phyloP scores from a whole-genome alignment of 768 basidiomycete genomes.

The Leccinum arenicola region DNA sequence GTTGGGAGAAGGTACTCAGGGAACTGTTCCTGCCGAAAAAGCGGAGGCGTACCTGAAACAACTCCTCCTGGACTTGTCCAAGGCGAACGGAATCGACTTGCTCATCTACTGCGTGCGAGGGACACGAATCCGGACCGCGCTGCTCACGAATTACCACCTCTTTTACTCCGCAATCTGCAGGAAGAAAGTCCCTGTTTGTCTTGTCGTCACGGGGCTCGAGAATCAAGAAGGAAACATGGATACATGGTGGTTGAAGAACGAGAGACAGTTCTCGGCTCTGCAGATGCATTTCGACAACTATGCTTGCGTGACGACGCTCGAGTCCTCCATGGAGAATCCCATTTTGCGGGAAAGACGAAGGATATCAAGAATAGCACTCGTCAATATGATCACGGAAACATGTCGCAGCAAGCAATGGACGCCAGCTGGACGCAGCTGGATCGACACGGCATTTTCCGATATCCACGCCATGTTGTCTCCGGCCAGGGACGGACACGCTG shows the following conservation, averaged over 20 bases:
- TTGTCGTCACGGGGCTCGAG: constrained; percentile 41
- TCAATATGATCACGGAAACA: constrained; percentile 18
- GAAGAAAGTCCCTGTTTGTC: constrained; percentile 36
- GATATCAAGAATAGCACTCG: constrained; percentile 21
- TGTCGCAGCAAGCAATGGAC: constrained; percentile 25
- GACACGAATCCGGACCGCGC: constrained; percentile 15
- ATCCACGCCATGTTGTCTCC: constrained; percentile 18
- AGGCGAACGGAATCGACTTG: constrained; percentile 17
- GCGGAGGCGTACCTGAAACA: constrained; percentile 29
- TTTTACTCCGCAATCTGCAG: constrained; percentile 40
- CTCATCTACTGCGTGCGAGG: constrained; percentile 31
- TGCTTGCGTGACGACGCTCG: constrained; percentile 39
- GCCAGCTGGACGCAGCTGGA: constrained; percentile 23
- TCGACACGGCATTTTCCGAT: constrained; percentile 20
- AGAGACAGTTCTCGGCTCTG: constrained; percentile 23
- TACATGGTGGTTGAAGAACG: constrained; percentile 31
- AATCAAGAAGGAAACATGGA: constrained; percentile 30
- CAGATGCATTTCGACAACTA: constrained; percentile 34
- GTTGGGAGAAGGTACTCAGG: constrained; percentile 23
- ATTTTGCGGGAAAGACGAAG: constrained; percentile 14
- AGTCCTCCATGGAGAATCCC: constrained; percentile 5
- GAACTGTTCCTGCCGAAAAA: constrained; percentile 20
- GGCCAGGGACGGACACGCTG: neutral
- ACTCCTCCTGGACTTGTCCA: constrained; percentile 21
- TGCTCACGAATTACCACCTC: constrained; percentile 36